These are phyloP conservation scores for Hanseniaspora uvarum DNA, from an alignment of 1,139 yeast genomes.

Conservation along the genomic window DNA sequence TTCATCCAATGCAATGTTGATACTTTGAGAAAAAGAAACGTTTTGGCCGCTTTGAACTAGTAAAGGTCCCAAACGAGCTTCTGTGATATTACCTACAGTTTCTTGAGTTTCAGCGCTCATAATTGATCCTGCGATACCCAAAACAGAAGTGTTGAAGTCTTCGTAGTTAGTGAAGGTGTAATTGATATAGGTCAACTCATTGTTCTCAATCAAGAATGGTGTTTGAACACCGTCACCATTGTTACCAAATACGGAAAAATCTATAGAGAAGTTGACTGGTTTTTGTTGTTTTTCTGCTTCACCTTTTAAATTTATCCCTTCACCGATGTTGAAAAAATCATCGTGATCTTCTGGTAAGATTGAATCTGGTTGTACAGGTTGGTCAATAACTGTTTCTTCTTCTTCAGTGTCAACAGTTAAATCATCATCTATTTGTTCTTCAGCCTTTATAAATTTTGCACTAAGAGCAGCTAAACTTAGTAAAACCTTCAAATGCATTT, in stretches of 20 bases:
- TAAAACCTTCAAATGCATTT: background rate
- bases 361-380: background rate
- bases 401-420: conserved; percentile 15
- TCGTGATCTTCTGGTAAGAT: background rate
- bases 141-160: conserved; percentile 42
- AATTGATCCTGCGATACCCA: conserved; percentile 69
- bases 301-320: background rate
- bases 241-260: conserved; percentile 15
- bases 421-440: conserved; percentile 3
- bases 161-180: conserved; percentile 54
- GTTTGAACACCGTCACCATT: conserved; percentile 12
- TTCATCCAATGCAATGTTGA: conserved; percentile 49
- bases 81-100: conserved; percentile 51
- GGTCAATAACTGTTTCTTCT: background rate
- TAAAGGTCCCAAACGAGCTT: conserved; percentile 56
- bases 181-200: conserved; percentile 44
- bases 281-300: background rate
- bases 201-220: conserved; percentile 36
- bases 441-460: background rate
- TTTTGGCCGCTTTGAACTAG: conserved; percentile 42
- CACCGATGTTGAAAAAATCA: background rate
- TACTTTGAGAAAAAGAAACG: conserved; percentile 42
- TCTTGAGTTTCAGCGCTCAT: conserved; percentile 46
- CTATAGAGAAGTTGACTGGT: conserved; percentile 18
- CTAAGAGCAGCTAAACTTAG: background rate